Conservation (phyloP, 208 protist species). For the Blastocrithidia nonstop region DNA sequence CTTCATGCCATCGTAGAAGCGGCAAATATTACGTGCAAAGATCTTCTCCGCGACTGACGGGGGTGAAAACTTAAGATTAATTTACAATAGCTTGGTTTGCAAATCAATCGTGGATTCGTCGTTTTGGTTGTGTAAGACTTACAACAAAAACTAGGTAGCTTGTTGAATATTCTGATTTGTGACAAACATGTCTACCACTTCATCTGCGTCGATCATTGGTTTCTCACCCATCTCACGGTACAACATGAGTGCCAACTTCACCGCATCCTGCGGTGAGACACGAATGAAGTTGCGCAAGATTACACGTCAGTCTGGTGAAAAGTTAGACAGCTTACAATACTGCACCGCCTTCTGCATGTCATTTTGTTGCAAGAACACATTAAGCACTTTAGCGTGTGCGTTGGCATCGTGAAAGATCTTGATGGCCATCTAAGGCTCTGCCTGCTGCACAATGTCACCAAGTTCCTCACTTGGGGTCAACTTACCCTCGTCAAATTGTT, state of each 20-base stretch:
- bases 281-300: slow-evolving; percentile 88
- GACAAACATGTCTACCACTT: slow-evolving; percentile 94
- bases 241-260: slow-evolving; percentile 87
- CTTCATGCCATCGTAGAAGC: slow-evolving; percentile 92
- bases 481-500: slow-evolving; percentile 98
- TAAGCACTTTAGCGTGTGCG: slow-evolving; percentile 89
- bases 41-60: slow-evolving; percentile 97
- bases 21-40: slow-evolving; percentile 92
- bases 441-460: slow-evolving; percentile 91
- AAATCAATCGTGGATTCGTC: slow-evolving; percentile 86
- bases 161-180: slow-evolving; percentile 91
- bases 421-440: slow-evolving; percentile 89
- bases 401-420: slow-evolving; percentile 95
- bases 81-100: slow-evolving; percentile 99
- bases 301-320: slow-evolving; percentile 91
- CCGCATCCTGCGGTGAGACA: slow-evolving; percentile 86
- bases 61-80: slow-evolving; percentile 96
- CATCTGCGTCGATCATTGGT: slow-evolving; percentile 66
- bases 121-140: slow-evolving; percentile 89
- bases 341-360: slow-evolving; percentile 95
- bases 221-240: slow-evolving; percentile 54
- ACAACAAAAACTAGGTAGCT: slow-evolving; percentile 95
- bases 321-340: slow-evolving; percentile 95
- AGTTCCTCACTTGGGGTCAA: slow-evolving; percentile 96
- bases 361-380: slow-evolving; percentile 88